Conservation (phyloP, 2,329 filamentous ascomycete genomes). For the Sarocladiaceae sp. region DNA sequence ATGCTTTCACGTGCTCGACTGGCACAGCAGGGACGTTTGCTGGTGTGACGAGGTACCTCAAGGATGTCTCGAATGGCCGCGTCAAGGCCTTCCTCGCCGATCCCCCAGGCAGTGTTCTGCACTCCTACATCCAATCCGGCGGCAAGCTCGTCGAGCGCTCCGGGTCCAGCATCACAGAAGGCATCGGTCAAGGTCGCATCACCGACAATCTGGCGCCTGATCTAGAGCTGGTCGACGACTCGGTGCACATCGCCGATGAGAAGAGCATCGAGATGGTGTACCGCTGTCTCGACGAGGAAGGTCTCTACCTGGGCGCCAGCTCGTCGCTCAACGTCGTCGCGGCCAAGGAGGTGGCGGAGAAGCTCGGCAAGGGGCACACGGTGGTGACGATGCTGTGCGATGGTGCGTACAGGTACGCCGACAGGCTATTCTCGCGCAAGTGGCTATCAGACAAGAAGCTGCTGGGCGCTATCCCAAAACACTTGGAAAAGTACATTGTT, state of each 20-base stretch:
- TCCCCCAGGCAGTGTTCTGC: conserved; percentile 86
- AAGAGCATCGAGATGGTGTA: conserved; percentile 98
- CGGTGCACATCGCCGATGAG: conserved; percentile 79
- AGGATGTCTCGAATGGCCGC: conserved; percentile 68
- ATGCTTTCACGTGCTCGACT: conserved; percentile 93
- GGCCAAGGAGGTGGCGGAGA: conserved; percentile 87
- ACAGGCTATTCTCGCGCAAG: conserved; percentile 82
- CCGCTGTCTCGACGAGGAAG: conserved; percentile 90
- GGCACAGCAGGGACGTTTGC: conserved; percentile 90
- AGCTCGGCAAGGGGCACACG: conserved; percentile 79
- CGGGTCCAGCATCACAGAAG: conserved; percentile 91
- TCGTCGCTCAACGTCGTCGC: conserved; percentile 93
- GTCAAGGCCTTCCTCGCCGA: conserved; percentile 90
- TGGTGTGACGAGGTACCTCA: conserved; percentile 81
- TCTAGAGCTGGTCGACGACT: conserved; percentile 76
- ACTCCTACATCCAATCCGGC: conserved; percentile 83
- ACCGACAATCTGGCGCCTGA: conserved; percentile 93
- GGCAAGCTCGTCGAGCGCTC: conserved; percentile 74
- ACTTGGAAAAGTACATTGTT: conserved; percentile 90
- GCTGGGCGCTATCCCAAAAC: conserved; percentile 71
- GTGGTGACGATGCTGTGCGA: conserved; percentile 94
- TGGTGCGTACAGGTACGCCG: conserved; percentile 95
- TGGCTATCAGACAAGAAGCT: conserved; percentile 88
- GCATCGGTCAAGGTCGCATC: conserved; percentile 91
- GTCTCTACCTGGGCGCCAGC: conserved; percentile 89